These are phyloP conservation scores for Phlyctochytrium bullatum DNA, from an alignment of 192 early-diverging fungal genomes.

Conservation along the genomic window DNA sequence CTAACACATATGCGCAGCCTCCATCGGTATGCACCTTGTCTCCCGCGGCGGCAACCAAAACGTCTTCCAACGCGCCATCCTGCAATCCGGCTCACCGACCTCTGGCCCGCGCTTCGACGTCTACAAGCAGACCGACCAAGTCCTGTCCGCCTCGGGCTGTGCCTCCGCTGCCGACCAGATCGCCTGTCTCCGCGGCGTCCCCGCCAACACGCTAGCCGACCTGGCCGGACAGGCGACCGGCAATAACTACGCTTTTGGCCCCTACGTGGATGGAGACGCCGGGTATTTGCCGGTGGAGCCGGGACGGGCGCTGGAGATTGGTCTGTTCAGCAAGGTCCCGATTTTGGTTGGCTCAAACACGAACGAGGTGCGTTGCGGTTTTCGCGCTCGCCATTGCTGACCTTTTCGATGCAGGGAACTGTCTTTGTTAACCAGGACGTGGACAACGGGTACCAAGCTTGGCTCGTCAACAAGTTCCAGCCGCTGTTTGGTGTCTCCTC, in stretches of 20 bases:
- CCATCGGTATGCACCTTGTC: slow-evolving; percentile 49
- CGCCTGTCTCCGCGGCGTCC: background rate
- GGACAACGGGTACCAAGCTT: background rate
- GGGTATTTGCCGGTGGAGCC: background rate
- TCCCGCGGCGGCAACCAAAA: slow-evolving; percentile 56
- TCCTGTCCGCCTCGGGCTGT: background rate
- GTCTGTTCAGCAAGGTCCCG: slow-evolving; percentile 2
- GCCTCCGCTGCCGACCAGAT: background rate
- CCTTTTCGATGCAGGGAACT: background rate
- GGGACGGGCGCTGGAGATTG: background rate
- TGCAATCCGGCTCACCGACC: slow-evolving; percentile 14
- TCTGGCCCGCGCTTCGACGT: background rate
- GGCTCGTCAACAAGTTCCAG: background rate
- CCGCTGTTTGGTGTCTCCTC: background rate
- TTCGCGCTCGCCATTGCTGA: background rate
- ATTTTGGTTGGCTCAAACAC: background rate
- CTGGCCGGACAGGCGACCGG: background rate
- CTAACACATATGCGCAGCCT: background rate
- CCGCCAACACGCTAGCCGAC: background rate
- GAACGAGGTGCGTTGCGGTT: background rate
- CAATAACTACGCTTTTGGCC: background rate
- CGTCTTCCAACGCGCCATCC: slow-evolving; percentile 4
- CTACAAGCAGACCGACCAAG: background rate
- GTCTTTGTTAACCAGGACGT: background rate
- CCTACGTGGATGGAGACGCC: background rate